Percentiles rank a stretch among this genome's conserved stretches.
Evolutionary conservation across 108 stramenopile genomes (phyloP).

Genomic region (Cylindrotheca closterium): DNA sequence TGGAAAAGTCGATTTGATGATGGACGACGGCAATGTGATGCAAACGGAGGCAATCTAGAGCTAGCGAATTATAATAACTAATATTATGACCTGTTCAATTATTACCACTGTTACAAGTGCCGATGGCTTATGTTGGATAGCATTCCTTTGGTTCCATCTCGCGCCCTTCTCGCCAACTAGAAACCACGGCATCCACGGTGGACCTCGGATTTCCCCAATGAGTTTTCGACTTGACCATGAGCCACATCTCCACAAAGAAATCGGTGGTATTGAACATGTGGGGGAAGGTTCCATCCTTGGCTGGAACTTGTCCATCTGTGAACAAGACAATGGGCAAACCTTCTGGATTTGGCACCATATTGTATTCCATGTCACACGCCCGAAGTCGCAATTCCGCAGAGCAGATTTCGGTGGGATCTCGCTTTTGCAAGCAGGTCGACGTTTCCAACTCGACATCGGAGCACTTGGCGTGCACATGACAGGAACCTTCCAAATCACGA

Average conservation of each 20-base stretch:
- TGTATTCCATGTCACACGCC: neutral
- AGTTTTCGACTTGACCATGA: conserved; percentile 1
- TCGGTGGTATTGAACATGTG: conserved; percentile 4
- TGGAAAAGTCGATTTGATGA: neutral
- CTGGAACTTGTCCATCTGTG: conserved; percentile 5
- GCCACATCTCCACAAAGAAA: conserved; percentile 5
- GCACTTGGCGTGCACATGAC: neutral
- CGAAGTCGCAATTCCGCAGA: neutral
- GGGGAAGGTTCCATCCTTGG: neutral
- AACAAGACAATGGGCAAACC: neutral
- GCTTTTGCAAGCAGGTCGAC: neutral
- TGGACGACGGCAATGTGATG: neutral
- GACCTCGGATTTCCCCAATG: conserved; percentile 7
- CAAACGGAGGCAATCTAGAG: no score
- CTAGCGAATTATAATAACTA: no score
- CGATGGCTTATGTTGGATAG: neutral
- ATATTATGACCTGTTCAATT: no score
- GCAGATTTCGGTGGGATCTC: neutral
- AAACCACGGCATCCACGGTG: conserved; percentile 2
- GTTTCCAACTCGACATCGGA: neutral
- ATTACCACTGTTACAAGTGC: no score
- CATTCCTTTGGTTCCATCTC: neutral
- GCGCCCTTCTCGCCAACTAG: neutral
- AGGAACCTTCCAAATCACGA: neutral
- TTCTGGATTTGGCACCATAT: neutral